These are phyloP conservation scores for Amanita thiersii DNA, from an alignment of 768 basidiomycete genomes.

Conservation along the genomic window DNA sequence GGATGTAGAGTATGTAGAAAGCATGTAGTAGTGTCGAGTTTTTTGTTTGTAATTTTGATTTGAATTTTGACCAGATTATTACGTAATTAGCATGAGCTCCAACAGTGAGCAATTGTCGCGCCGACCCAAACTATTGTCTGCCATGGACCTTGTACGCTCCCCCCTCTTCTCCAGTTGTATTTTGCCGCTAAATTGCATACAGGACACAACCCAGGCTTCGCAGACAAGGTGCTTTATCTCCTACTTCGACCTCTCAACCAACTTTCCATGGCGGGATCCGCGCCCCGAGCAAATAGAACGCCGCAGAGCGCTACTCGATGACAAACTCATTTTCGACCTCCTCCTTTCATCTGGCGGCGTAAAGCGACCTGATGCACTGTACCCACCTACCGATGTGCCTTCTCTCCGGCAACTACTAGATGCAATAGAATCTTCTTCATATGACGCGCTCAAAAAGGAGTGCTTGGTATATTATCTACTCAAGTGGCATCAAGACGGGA, in stretches of 20 bases:
- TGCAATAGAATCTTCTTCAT: slow-evolving; percentile 51
- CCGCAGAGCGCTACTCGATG: slow-evolving; percentile 52
- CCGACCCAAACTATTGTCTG: too few species aligned
- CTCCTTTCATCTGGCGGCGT: slow-evolving; percentile 61
- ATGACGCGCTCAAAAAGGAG: slow-evolving; percentile 73
- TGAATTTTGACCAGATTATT: too few species aligned
- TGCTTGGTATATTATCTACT: slow-evolving; percentile 76
- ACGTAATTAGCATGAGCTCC: too few species aligned
- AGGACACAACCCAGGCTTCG: slow-evolving; percentile 3
- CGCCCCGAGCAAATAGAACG: slow-evolving; percentile 50
- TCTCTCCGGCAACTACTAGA: slow-evolving; percentile 50
- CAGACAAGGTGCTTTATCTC: slow-evolving; percentile 1
- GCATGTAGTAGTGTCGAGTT: too few species aligned
- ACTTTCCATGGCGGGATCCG: slow-evolving; percentile 54
- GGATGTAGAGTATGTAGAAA: too few species aligned
- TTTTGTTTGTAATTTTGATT: too few species aligned
- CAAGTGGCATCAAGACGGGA: slow-evolving; percentile 67
- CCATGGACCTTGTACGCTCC: slow-evolving; percentile 7
- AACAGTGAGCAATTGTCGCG: too few species aligned
- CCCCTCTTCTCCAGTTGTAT: background rate
- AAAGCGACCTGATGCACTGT: slow-evolving; percentile 48
- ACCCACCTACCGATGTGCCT: slow-evolving; percentile 54
- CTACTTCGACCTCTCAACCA: slow-evolving; percentile 6
- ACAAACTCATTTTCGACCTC: slow-evolving; percentile 66
- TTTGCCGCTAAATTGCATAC: background rate